A percentile compares a stretch with the other conserved stretches of the same genome.
Evolutionary conservation across 2,329 filamentous ascomycete genomes (phyloP).

Genomic region (Sporothrix globosa): DNA sequence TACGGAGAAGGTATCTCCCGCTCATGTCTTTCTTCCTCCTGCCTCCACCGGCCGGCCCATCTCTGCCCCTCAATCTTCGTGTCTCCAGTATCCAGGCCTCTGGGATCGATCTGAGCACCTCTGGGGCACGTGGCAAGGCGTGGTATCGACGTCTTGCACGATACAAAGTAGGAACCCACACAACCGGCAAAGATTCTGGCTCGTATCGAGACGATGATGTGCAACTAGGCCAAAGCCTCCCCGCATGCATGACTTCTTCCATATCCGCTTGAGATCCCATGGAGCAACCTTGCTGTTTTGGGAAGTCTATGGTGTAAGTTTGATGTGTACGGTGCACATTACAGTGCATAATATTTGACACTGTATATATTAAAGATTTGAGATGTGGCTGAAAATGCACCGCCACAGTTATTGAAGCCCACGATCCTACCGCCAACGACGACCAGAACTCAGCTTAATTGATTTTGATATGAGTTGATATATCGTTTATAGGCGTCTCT

Average conservation of each 20-base stretch:
- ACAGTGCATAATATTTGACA: background rate
- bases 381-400: slow-evolving; percentile 24
- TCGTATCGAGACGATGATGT: slow-evolving; percentile 10
- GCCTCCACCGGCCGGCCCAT: background rate
- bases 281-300: slow-evolving; percentile 15
- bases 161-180: too few relatives aligned
- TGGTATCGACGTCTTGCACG: background rate
- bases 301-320: background rate
- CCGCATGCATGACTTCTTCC: background rate
- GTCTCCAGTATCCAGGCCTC: background rate
- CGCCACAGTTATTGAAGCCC: background rate
- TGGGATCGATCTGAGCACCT: background rate
- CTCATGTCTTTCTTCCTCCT: background rate
- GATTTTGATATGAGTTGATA: background rate
- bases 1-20: slow-evolving; percentile 5
- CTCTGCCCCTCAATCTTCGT: background rate
- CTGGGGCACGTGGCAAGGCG: background rate
- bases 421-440: too few relatives aligned
- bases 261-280: background rate
- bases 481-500: background rate
- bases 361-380: background rate
- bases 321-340: background rate
- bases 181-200: background rate
- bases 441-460: background rate
- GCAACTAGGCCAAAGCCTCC: background rate